Base-by-base conservation (phyloP, 306 rosid species). In the Vicia faba region DNA sequence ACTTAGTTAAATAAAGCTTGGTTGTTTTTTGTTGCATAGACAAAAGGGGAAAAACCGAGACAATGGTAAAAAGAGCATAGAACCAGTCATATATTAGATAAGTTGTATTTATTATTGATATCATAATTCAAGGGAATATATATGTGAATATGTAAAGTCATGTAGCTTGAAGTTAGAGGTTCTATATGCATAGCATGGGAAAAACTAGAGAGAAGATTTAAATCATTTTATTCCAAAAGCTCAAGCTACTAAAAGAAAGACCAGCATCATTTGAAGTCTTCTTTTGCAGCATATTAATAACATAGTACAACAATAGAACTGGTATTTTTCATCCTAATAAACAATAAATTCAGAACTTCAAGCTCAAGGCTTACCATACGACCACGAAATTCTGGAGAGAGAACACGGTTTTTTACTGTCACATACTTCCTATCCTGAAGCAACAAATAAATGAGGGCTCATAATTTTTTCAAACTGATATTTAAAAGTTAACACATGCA, bases 351-450 rank as follows among this genome's bases (percentile, higher is more conserved):
- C 49, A 61, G 68, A 68, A 26, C 44, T 33, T 66, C 50, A 61
- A 50, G 23, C 53, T 59, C 66, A 55, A 72, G 59, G 50, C 92
- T 68, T 85, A 93, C 99, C 99, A 95, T 95, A 43, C 99, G 97
- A 64, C 99, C 97, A 76, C 97, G 97, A 67, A 90, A 95, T 75
- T 95, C 99, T 26, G 99, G 99, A 82, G 81, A 77, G 36, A 90
- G 75, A 43, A 90, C 91, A 51, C 97, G 96, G 61, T 61, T 82
- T 86, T 88, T 95, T 57, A 81, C 83, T 23, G 85, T 86, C 78
- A 95, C 87, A 19, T 95, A 95, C 50, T 81, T 86, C 58, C 97
- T 85, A 68, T 86, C 96, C 99, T 93, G 95, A 70, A 63, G 51
- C 67, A 81, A 74, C 41, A 80, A 46, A 79, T 15, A 28, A 56